Base-by-base conservation (phyloP, 192 early-diverging fungal species). In the Tieghemiomyces parasiticus region DNA sequence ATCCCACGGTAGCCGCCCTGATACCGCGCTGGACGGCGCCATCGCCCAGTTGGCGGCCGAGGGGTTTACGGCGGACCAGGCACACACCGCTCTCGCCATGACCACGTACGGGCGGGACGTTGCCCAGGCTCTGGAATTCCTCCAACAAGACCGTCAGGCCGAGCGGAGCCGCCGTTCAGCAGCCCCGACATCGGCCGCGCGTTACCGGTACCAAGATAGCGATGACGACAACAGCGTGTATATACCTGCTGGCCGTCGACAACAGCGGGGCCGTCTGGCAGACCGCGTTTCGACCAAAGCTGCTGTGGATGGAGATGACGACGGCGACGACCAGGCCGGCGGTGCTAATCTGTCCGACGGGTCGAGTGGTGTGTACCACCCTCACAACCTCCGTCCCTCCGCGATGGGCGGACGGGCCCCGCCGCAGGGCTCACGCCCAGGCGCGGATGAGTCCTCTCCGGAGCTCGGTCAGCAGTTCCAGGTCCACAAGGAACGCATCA, bases 11-110 rank as follows among this genome's bases (percentile, higher is more conserved):
- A n/a, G n/a, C n/a, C n/a, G n/a, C 16, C 6, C 6, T 16, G 55
- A 58, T 35, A 58, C 55, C 10, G n/a, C 55, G n/a, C n/a, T 58
- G 22, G 55, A 58, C 33, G 32, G 22, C 10, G 1, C 35, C 4
- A 78, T 93, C 60, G 81, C 86, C 3, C 78, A 85, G 68, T 75
- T 95, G 42, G 77, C 82, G 16, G 80, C 78, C 29, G 88, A 90
- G 81, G 90, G 90, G 0, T 95, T 91, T 63, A 75, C 84, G 24
- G 67, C 67, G 0, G 75, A 78, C 8, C 72, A 80, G 54, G 81
- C 90, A 0, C 71, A 65, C 46, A 62, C 73, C 22, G 90, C 93
- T 3, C 65, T 95, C 49, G 78, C 76, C 32, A 84, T 82, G 35
- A 76, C 82, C 1, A 78, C 76, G 14, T 78, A 67, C 58, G 76